Evolutionary conservation across 2,329 filamentous ascomycete species (phyloP).

Genomic region (Westerdykella aurantiaca): DNA sequence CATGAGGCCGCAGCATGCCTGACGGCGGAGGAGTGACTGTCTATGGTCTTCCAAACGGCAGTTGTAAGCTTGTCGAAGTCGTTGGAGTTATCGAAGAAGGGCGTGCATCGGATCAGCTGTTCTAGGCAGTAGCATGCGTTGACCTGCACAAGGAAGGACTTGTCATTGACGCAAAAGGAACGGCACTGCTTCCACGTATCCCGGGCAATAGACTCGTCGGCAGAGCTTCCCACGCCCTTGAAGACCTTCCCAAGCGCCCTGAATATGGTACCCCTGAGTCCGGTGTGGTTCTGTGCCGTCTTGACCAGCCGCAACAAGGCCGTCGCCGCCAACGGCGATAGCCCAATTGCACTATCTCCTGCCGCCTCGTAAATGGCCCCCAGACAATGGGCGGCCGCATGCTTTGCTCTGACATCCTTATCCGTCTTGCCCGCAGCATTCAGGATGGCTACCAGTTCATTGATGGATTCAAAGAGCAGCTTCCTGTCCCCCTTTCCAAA

Average conservation of each 20-base stretch:
- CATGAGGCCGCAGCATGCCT: conserved; percentile 82
- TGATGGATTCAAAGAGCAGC: conserved; percentile 88
- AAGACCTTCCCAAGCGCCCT: conserved; percentile 69
- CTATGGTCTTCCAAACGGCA: conserved; percentile 78
- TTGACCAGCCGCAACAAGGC: conserved; percentile 76
- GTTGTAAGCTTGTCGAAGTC: conserved; percentile 88
- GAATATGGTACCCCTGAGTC: conserved; percentile 73
- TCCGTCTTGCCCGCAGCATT: conserved; percentile 67
- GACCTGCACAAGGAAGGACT: conserved; percentile 72
- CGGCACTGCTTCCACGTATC: conserved; percentile 92
- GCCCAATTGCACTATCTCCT: conserved; percentile 82
- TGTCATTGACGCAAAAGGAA: conserved; percentile 70
- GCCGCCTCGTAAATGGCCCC: conserved; percentile 88
- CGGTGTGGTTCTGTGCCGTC: conserved; percentile 70
- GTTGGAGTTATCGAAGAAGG: conserved; percentile 78
- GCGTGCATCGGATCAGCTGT: conserved; percentile 63
- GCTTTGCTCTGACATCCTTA: conserved; percentile 70
- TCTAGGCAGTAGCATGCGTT: conserved; percentile 75
- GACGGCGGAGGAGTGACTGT: conserved; percentile 68
- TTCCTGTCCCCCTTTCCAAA: conserved; percentile 84
- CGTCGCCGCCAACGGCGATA: conserved; percentile 69
- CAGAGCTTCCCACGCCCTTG: conserved; percentile 65
- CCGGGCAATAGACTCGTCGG: conserved; percentile 79
- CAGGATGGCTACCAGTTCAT: conserved; percentile 71
- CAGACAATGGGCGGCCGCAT: conserved; percentile 80